Evolutionary conservation across 208 protist genomes (phyloP).

Genomic region (Crithidia fasciculata): DNA sequence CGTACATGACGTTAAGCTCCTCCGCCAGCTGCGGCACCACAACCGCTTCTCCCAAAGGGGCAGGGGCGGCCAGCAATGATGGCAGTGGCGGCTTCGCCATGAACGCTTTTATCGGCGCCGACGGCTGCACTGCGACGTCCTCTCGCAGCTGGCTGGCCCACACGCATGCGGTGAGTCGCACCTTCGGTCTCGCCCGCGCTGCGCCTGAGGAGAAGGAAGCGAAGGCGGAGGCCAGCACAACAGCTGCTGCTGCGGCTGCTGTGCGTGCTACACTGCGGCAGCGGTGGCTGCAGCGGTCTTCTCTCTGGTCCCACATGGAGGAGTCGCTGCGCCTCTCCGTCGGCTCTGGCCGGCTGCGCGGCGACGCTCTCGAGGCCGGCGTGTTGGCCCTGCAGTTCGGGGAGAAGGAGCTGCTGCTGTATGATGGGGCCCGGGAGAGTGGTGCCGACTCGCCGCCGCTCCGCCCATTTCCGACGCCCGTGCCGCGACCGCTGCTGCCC

Average conservation of each 20-base stretch:
- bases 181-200: neutral
- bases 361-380: constrained; percentile 52
- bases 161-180: constrained; percentile 33
- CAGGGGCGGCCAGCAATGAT: no score
- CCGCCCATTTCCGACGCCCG: constrained; percentile 27
- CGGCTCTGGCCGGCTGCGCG: constrained; percentile 42
- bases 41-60: no score
- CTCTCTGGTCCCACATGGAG: constrained; percentile 46
- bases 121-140: constrained; percentile 21
- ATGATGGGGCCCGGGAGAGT: constrained; percentile 3
- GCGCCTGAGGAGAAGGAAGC: no score
- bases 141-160: constrained; percentile 28
- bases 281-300: constrained; percentile 25
- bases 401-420: constrained; percentile 27
- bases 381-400: constrained; percentile 42
- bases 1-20: neutral
- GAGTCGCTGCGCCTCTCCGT: constrained; percentile 40
- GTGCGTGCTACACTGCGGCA: constrained; percentile 21
- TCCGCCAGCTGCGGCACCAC: no score
- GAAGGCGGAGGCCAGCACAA: neutral
- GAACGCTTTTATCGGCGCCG: neutral
- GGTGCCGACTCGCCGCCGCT: neutral
- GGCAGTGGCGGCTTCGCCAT: no score
- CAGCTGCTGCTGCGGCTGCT: constrained; percentile 2
- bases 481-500: constrained; percentile 46